phyloP scores from a whole-genome alignment of 1,284 basidiomycete species.

The Leccinum angustisporum region DNA sequence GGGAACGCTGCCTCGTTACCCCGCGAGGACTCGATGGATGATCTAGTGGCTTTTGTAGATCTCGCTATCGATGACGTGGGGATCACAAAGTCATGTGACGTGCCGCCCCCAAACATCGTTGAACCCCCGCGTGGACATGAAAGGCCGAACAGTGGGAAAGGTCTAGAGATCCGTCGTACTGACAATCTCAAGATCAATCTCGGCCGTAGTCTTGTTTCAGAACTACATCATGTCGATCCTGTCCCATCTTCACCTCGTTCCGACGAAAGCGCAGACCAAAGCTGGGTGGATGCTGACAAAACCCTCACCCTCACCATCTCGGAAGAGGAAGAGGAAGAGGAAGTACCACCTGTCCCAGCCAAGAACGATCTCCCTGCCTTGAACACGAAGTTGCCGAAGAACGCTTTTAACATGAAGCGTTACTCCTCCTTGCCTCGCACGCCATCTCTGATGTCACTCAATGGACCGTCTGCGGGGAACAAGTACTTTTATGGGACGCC shows the following conservation, averaged over 20 bases:
- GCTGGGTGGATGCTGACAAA: conserved; percentile 22
- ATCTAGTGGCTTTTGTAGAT: conserved; percentile 35
- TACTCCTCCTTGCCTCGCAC: conserved; percentile 60
- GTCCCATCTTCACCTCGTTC: conserved; percentile 20
- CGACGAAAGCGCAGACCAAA: conserved; percentile 21
- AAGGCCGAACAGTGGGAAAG: conserved; percentile 23
- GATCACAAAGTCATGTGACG: conserved; percentile 32
- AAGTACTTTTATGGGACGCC: conserved; percentile 42
- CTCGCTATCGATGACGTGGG: conserved; percentile 39
- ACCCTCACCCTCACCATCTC: conserved; percentile 13
- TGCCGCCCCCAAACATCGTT: conserved; percentile 41
- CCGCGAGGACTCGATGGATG: conserved; percentile 34
- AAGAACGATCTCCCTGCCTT: conserved; percentile 28
- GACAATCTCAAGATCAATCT: conserved; percentile 18
- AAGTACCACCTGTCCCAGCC: conserved; percentile 34
- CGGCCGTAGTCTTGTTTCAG: conserved; percentile 13
- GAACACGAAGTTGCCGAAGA: conserved; percentile 28
- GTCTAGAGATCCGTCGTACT: conserved; percentile 34
- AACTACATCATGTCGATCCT: conserved; percentile 11
- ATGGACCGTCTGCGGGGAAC: conserved; percentile 23
- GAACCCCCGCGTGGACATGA: conserved; percentile 37
- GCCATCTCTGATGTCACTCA: conserved; percentile 44
- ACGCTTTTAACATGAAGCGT: conserved; percentile 47
- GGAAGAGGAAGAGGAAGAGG: conserved; percentile 13
- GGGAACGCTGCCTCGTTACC: conserved; percentile 20